Percentiles rank a stretch among this genome's conserved stretches.
These are phyloP conservation scores for Termitomyces sp. DNA, from an alignment of 768 basidiomycete genomes.

Conservation along the genomic window DNA sequence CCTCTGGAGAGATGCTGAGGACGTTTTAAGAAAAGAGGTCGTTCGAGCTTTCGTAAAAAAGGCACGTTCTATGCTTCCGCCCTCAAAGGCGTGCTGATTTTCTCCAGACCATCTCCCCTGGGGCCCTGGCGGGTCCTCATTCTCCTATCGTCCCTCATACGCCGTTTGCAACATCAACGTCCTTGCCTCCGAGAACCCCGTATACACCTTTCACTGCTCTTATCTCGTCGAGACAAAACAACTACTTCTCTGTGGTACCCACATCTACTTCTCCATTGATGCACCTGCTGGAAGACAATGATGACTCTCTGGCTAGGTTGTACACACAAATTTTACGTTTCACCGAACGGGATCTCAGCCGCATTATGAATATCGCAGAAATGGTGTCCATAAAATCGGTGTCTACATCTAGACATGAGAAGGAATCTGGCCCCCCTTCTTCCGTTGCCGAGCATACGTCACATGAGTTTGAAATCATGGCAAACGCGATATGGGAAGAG, in stretches of 20 bases:
- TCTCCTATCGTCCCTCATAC: constrained; percentile 78
- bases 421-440: constrained; percentile 7
- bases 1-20: constrained; percentile 86
- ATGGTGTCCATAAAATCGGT: constrained; percentile 48
- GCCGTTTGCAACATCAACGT: constrained; percentile 42
- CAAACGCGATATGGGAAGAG: constrained; percentile 87
- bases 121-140: constrained; percentile 60
- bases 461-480: constrained; percentile 72
- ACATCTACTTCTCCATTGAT: constrained; percentile 28
- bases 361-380: constrained; percentile 76
- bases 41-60: constrained; percentile 74
- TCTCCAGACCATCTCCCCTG: constrained; percentile 65
- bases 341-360: constrained; percentile 66
- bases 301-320: constrained; percentile 65
- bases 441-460: constrained; percentile 1
- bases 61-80: constrained; percentile 31
- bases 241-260: constrained; percentile 19
- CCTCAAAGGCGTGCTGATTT: not conserved
- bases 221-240: constrained; percentile 34
- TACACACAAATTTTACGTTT: constrained; percentile 83
- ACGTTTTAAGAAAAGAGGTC: constrained; percentile 69
- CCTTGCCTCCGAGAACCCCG: constrained; percentile 36
- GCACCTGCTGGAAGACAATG: constrained; percentile 57
- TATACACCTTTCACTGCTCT: constrained; percentile 50
- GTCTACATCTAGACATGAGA: constrained; percentile 15